These are phyloP conservation scores for Acanthamoeba divionensis DNA, from an alignment of 208 protist species.

Conservation along the genomic window DNA sequence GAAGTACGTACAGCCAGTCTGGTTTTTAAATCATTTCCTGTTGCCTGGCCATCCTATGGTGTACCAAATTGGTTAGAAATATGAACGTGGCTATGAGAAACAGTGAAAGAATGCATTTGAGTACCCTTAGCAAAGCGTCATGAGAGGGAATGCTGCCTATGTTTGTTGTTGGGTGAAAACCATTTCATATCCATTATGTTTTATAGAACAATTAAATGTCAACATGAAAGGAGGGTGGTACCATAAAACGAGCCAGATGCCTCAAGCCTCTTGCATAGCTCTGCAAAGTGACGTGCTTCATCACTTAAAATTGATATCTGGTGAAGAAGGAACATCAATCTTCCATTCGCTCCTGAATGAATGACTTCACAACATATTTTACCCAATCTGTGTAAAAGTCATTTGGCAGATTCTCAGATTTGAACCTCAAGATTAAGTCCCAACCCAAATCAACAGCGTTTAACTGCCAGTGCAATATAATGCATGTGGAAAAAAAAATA, in stretches of 20 bases:
- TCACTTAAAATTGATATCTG: constrained; percentile 12
- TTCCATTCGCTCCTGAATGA: neutral
- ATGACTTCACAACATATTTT: neutral
- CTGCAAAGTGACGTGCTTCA: neutral
- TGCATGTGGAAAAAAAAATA: too few relatives aligned
- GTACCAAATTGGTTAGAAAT: neutral
- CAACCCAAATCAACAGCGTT: constrained; percentile 41
- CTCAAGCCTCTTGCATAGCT: neutral
- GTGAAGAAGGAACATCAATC: neutral
- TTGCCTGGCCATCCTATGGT: constrained; percentile 16
- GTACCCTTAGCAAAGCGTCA: constrained; percentile 13
- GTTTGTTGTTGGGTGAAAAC: too few relatives aligned
- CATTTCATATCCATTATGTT: too few relatives aligned
- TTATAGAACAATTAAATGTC: too few relatives aligned
- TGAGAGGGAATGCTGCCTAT: constrained; percentile 1
- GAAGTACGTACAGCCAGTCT: constrained; percentile 1
- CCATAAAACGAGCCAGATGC: constrained; percentile 5
- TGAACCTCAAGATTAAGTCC: constrained; percentile 22
- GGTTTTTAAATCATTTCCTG: constrained; percentile 8
- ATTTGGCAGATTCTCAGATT: neutral
- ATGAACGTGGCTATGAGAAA: neutral
- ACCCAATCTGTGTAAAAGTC: constrained; percentile 49
- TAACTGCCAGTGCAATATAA: too few relatives aligned
- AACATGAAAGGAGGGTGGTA: too few relatives aligned
- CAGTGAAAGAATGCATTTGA: neutral